A percentile compares a stretch with the other conserved stretches of the same genome.
These are phyloP conservation scores for Apiospora rasikravindrae DNA, from an alignment of 2,329 filamentous ascomycete species.

Conservation along the genomic window DNA sequence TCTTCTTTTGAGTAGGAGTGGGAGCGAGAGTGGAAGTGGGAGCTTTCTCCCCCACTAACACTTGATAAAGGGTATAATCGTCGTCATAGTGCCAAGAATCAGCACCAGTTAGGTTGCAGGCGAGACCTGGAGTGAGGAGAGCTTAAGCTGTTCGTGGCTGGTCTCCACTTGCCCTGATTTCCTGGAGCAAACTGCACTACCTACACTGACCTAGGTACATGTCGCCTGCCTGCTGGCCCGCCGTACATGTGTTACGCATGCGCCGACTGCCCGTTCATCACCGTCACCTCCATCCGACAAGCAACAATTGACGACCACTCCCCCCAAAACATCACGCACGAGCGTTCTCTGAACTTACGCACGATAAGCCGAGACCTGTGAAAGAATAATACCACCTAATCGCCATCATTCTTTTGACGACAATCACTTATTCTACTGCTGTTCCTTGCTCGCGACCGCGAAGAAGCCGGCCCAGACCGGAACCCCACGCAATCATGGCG, in stretches of 20 bases:
- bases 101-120: too few relatives aligned
- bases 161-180: slow-evolving; percentile 11
- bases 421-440: not conserved
- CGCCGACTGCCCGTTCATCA: slow-evolving; percentile 2
- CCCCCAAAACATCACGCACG: not conserved
- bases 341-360: not conserved
- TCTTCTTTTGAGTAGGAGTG: too few relatives aligned
- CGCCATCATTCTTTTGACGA: not conserved
- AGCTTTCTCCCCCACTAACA: not conserved
- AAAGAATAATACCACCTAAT: not conserved
- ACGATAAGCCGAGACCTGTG: not conserved
- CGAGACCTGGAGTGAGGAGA: not conserved
- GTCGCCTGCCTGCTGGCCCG: not conserved
- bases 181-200: not conserved
- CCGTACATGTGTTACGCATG: slow-evolving; percentile 15
- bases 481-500: slow-evolving; percentile 41
- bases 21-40: too few relatives aligned
- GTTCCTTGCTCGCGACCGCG: not conserved
- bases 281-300: not conserved
- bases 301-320: not conserved
- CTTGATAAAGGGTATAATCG: not conserved
- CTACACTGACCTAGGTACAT: not conserved
- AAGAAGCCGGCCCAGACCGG: not conserved
- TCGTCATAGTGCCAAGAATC: slow-evolving; percentile 15
- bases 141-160: not conserved